phyloP scores from a whole-genome alignment of 345 rosid species.

The Gossypium anomalum region DNA sequence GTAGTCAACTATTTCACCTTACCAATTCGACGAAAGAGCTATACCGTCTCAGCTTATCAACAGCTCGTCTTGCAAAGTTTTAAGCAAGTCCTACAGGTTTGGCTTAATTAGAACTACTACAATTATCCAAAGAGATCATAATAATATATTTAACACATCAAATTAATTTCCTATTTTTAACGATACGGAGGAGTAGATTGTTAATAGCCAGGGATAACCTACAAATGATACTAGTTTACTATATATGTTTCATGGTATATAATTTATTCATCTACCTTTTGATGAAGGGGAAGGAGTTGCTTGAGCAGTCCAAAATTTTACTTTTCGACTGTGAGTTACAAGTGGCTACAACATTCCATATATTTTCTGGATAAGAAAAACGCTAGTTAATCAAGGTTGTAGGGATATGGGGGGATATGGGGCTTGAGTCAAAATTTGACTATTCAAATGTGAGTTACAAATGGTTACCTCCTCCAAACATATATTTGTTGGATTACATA shows the following conservation, averaged over 20 bases:
- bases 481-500: too few species aligned
- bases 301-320: background rate
- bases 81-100: constrained; percentile 50
- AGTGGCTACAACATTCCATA: background rate
- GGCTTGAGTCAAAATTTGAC: too few species aligned
- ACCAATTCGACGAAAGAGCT: constrained; percentile 50
- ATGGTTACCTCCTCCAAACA: too few species aligned
- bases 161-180: too few species aligned
- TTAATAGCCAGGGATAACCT: background rate
- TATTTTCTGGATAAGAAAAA: background rate
- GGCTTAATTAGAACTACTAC: background rate
- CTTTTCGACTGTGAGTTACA: background rate
- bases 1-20: constrained; percentile 49
- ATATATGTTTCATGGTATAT: background rate
- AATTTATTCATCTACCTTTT: too few species aligned
- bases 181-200: background rate
- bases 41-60: constrained; percentile 46
- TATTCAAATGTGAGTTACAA: too few species aligned
- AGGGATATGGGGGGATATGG: too few species aligned
- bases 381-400: background rate
- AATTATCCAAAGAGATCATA: background rate
- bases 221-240: background rate
- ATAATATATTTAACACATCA: background rate
- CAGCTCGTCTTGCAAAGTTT: constrained; percentile 44
- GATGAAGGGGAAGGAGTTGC: too few species aligned